These are phyloP conservation scores for Penicillium manginii DNA, from an alignment of 495 filamentous ascomycete species.

Conservation along the genomic window DNA sequence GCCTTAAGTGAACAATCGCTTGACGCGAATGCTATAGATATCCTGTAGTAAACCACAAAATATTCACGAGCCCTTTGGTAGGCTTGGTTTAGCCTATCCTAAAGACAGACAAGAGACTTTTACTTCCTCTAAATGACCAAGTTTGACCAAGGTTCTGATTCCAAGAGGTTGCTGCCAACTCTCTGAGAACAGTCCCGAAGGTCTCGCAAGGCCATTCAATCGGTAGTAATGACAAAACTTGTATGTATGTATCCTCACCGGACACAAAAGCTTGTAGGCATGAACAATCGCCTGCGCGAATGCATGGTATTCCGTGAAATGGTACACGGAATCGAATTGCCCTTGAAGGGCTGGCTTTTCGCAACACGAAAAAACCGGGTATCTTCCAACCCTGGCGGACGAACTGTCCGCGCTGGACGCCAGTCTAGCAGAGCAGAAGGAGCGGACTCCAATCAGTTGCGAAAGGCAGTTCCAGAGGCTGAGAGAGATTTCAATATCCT, in stretches of 20 bases:
- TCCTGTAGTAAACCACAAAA: background rate
- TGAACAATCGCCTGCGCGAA: background rate
- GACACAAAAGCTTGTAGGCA: background rate
- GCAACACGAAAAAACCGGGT: background rate
- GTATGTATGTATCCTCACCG: background rate
- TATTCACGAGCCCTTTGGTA: background rate
- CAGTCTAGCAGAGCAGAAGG: background rate
- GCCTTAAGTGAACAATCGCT: background rate
- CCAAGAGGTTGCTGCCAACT: background rate
- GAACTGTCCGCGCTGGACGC: slow-evolving; percentile 1
- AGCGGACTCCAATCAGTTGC: background rate
- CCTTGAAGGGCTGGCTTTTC: background rate
- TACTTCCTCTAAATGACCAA: background rate
- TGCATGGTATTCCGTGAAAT: background rate
- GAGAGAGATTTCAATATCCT: background rate
- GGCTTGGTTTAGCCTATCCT: background rate
- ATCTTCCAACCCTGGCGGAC: slow-evolving; percentile 3
- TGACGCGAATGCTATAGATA: background rate
- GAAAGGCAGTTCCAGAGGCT: background rate
- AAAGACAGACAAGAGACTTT: too few species aligned
- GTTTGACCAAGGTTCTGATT: background rate
- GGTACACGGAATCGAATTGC: background rate
- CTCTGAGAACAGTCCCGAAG: background rate
- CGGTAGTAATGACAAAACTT: background rate
- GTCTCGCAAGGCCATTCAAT: background rate